Percentiles rank a stretch among this genome's conserved stretches.
Evolutionary conservation across 345 rosid genomes (phyloP).

Genomic region (Melaleuca quinquenervia): DNA sequence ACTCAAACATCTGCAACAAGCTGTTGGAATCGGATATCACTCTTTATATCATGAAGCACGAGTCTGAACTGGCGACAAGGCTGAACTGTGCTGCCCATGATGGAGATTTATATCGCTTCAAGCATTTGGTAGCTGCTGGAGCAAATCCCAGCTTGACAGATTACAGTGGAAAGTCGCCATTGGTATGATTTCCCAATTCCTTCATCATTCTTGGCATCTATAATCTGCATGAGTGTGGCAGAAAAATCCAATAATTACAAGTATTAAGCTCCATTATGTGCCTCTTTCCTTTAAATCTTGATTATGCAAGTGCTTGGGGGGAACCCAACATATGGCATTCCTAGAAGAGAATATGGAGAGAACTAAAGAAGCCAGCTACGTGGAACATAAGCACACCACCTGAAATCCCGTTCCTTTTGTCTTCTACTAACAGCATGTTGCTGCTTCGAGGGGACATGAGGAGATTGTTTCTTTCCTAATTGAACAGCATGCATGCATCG

Average conservation of each 20-base stretch:
- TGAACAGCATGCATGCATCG: conserved; percentile 41
- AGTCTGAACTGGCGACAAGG: conserved; percentile 53
- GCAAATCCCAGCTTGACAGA: conserved; percentile 60
- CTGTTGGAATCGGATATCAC: conserved; percentile 54
- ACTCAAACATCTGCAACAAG: conserved; percentile 31
- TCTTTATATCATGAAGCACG: conserved; percentile 60
- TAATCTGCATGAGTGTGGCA: background rate
- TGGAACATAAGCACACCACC: background rate
- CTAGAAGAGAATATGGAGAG: background rate
- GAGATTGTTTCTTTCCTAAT: conserved; percentile 53
- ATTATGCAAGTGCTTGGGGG: background rate
- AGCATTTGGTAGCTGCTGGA: conserved; percentile 53
- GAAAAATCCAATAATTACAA: background rate
- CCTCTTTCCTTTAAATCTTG: background rate
- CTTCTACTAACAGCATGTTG: conserved; percentile 47
- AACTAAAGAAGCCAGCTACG: background rate
- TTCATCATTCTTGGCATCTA: background rate
- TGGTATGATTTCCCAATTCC: conserved; percentile 30
- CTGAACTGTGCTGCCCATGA: conserved; percentile 54
- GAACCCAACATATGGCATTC: background rate
- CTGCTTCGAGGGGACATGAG: conserved; percentile 67
- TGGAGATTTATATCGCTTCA: conserved; percentile 59
- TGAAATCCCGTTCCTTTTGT: background rate
- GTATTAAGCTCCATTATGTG: background rate
- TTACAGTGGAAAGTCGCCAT: conserved; percentile 73